phyloP scores from a whole-genome alignment of 768 basidiomycete genomes.

The Fomitopsis serialis region DNA sequence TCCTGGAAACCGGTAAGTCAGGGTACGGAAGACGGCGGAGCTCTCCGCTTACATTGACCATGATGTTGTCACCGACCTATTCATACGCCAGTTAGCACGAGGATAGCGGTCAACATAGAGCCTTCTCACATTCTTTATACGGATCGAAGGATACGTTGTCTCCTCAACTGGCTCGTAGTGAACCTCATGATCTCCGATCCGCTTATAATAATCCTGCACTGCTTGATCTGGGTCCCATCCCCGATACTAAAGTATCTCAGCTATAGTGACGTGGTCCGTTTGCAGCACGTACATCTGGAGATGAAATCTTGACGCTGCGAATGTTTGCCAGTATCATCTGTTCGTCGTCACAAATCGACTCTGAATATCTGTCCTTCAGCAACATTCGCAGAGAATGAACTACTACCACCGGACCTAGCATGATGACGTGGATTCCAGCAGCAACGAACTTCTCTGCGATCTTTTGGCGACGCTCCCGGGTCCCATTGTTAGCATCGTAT shows the following conservation, averaged over 20 bases:
- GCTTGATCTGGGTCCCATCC: slow-evolving; percentile 92
- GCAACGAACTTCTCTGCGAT: slow-evolving; percentile 84
- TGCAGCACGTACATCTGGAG: slow-evolving; percentile 75
- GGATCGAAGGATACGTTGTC: slow-evolving; percentile 88
- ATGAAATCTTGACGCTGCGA: slow-evolving; percentile 94
- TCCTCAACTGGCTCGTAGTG: slow-evolving; percentile 92
- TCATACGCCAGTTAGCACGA: background rate
- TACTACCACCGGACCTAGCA: slow-evolving; percentile 57
- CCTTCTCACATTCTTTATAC: slow-evolving; percentile 76
- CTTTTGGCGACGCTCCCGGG: slow-evolving; percentile 54
- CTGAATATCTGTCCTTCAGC: slow-evolving; percentile 35
- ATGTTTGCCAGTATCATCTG: slow-evolving; percentile 95
- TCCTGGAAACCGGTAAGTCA: slow-evolving; percentile 37
- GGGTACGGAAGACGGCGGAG: background rate
- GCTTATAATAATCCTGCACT: slow-evolving; percentile 85
- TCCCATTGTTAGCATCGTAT: slow-evolving; percentile 97
- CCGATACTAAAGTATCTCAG: slow-evolving; percentile 58
- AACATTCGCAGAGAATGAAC: background rate
- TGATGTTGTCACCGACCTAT: slow-evolving; percentile 92
- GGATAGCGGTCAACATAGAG: slow-evolving; percentile 7
- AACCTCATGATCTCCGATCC: slow-evolving; percentile 82
- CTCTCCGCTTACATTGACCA: slow-evolving; percentile 68
- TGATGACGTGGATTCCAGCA: slow-evolving; percentile 85
- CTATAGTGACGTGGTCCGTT: background rate
- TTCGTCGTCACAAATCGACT: slow-evolving; percentile 85